These are phyloP conservation scores for Fraxinus floribunda DNA, from an alignment of 305 asterid species.

Conservation along the genomic window DNA sequence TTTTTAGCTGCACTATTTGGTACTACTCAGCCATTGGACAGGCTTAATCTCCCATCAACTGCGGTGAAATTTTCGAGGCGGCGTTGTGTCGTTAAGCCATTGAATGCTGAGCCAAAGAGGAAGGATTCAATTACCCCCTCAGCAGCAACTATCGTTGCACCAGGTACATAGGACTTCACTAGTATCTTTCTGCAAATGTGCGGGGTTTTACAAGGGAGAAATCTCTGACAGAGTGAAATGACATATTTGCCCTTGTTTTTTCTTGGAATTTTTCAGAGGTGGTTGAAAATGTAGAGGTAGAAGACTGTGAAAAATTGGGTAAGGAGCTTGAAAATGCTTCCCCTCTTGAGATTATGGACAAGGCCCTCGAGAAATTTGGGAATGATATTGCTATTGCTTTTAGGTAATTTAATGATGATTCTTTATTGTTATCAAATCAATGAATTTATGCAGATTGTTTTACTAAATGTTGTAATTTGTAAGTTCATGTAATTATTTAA, in stretches of 20 bases:
- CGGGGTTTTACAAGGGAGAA: background rate
- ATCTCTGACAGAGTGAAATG: background rate
- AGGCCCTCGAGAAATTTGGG: slow-evolving; percentile 83
- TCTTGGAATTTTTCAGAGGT: slow-evolving; percentile 41
- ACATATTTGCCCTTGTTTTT: slow-evolving; percentile 11
- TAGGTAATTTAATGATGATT: slow-evolving; percentile 46
- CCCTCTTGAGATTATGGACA: slow-evolving; percentile 92
- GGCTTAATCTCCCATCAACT: slow-evolving; percentile 26
- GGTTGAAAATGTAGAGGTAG: slow-evolving; percentile 50
- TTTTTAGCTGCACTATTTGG: slow-evolving; percentile 41
- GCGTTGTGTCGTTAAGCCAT: slow-evolving; percentile 45
- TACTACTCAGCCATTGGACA: slow-evolving; percentile 37
- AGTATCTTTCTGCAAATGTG: background rate
- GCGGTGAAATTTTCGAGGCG: slow-evolving; percentile 31
- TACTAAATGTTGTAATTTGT: background rate
- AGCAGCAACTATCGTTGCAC: slow-evolving; percentile 70
- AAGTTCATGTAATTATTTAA: background rate
- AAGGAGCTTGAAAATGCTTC: slow-evolving; percentile 73
- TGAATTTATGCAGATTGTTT: background rate
- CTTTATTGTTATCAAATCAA: background rate
- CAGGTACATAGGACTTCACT: slow-evolving; percentile 33
- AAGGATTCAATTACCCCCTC: slow-evolving; percentile 49
- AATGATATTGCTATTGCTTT: slow-evolving; percentile 92
- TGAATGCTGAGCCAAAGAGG: slow-evolving; percentile 60
- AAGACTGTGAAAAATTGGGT: slow-evolving; percentile 68